These are phyloP conservation scores for Botryotinia convoluta DNA, from an alignment of 2,329 filamentous ascomycete species.

Conservation along the genomic window DNA sequence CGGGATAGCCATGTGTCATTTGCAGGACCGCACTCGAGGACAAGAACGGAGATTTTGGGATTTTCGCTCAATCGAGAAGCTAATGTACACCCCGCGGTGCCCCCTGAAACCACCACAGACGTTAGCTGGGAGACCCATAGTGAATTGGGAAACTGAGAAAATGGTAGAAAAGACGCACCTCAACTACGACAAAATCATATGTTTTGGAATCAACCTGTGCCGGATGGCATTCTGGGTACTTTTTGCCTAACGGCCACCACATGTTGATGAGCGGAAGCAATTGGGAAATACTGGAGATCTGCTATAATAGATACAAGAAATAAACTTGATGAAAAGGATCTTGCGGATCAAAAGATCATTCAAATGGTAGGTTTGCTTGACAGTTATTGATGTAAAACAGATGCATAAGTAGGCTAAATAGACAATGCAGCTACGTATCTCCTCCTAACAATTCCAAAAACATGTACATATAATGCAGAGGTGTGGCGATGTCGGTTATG, in stretches of 20 bases:
- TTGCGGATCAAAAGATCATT: background rate
- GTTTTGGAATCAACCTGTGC: background rate
- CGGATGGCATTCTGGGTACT: background rate
- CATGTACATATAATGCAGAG: background rate
- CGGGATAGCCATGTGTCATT: conserved; percentile 11
- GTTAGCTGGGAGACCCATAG: background rate
- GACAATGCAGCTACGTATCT: background rate
- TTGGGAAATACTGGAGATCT: background rate
- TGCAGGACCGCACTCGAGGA: conserved; percentile 41
- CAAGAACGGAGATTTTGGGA: conserved; percentile 39
- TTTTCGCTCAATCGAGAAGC: conserved; percentile 43
- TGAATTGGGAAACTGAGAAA: fast-evolving
- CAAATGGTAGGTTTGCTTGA: background rate
- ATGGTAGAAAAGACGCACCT: background rate
- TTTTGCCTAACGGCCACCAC: background rate
- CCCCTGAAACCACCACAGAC: conserved; percentile 33
- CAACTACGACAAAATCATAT: background rate
- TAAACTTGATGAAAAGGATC: background rate
- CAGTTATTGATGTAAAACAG: background rate
- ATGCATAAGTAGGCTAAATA: background rate
- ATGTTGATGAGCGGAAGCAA: background rate
- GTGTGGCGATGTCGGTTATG: background rate
- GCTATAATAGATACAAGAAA: background rate
- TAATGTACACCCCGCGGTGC: conserved; percentile 44
- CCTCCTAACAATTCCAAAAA: background rate